phyloP scores from a whole-genome alignment of 257 asterid genomes.

The Nicotiana benthamiana region DNA sequence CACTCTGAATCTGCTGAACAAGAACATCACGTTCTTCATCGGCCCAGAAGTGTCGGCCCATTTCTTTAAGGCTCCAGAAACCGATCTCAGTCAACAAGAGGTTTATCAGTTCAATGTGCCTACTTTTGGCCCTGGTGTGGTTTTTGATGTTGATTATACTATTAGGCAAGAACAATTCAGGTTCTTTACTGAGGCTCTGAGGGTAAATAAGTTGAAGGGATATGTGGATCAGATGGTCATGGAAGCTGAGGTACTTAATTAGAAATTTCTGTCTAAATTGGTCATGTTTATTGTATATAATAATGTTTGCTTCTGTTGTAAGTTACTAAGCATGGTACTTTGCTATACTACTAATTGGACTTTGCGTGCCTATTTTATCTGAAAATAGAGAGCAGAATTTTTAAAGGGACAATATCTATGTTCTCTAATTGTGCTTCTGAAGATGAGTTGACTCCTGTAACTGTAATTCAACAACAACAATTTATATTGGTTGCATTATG shows the following conservation, averaged over 20 bases:
- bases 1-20: constrained; percentile 55
- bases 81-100: constrained; percentile 95
- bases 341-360: no score
- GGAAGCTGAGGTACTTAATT: constrained; percentile 69
- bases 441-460: background rate
- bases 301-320: background rate
- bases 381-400: background rate
- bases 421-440: background rate
- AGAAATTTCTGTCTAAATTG: background rate
- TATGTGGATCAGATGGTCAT: constrained; percentile 84
- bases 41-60: constrained; percentile 97
- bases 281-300: background rate
- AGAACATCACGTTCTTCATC: constrained; percentile 76
- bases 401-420: background rate
- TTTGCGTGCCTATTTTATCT: background rate
- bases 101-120: constrained; percentile 93
- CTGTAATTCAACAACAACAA: background rate
- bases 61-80: constrained; percentile 89
- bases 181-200: constrained; percentile 86
- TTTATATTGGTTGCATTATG: no score
- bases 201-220: constrained; percentile 71
- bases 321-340: no score
- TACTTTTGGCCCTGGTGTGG: constrained; percentile 94
- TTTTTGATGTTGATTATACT: constrained; percentile 84
- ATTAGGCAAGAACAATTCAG: constrained; percentile 92